Conservation (phyloP, 202 grass and related monocot species). For the Carex arenaria region DNA sequence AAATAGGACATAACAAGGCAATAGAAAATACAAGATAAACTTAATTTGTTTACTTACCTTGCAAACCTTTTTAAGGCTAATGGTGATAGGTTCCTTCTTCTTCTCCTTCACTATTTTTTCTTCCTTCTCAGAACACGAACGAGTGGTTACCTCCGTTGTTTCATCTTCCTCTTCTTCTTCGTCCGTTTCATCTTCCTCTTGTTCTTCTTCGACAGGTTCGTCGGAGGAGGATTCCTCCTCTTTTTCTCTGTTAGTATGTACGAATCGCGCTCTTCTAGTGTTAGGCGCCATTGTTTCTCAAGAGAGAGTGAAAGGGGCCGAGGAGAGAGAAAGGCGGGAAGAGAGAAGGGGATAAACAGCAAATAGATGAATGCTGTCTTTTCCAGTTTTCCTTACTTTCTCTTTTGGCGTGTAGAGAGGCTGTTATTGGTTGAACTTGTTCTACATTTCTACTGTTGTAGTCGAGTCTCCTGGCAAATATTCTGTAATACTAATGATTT, state of each 20-base stretch:
- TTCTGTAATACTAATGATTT: neutral
- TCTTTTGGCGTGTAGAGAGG: neutral
- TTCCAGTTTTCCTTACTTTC: neutral
- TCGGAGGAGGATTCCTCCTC: constrained; percentile 37
- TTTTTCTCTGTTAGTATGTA: constrained; percentile 6
- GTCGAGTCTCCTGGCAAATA: neutral
- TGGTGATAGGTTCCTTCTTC: constrained; percentile 59
- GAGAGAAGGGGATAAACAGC: neutral
- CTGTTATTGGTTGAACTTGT: neutral
- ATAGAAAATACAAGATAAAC: neutral
- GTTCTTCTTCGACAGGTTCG: constrained; percentile 35
- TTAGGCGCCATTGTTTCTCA: constrained; percentile 1
- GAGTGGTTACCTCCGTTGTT: neutral
- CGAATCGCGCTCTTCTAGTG: constrained; percentile 14
- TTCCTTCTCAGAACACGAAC: neutral
- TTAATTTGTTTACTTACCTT: constrained; percentile 44
- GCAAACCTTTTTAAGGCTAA: constrained; percentile 91
- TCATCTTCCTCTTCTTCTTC: constrained; percentile 27
- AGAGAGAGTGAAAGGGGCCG: constrained; percentile 13
- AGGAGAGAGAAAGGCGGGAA: constrained; percentile 45
- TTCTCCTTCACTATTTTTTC: constrained; percentile 22
- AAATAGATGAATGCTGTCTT: neutral
- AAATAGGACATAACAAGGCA: neutral
- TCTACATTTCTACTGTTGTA: neutral
- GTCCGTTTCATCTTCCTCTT: constrained; percentile 28